phyloP scores from a whole-genome alignment of 2,329 filamentous ascomycete genomes.

The Orbilia blumenaviensis region DNA sequence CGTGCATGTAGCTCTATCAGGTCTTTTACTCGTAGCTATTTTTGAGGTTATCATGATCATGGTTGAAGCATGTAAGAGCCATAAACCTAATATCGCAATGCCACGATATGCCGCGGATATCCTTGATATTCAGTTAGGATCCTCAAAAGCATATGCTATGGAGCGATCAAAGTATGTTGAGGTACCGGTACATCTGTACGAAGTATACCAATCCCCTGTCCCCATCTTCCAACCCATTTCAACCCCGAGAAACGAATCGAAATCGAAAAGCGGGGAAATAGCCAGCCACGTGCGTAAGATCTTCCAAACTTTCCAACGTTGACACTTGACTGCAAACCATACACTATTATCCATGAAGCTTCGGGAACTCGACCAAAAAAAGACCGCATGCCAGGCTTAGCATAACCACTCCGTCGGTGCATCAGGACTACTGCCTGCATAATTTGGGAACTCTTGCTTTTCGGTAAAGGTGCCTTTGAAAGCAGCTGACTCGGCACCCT shows the following conservation, averaged over 20 bases:
- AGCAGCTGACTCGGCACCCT: constrained; percentile 49
- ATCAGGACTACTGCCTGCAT: constrained; percentile 49
- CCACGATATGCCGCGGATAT: constrained; percentile 25
- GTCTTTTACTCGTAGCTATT: neutral
- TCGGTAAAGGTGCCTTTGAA: constrained; percentile 50
- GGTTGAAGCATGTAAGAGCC: neutral
- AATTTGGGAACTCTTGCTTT: constrained; percentile 37
- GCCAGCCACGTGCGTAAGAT: constrained; percentile 46
- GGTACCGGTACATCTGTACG: constrained; percentile 44
- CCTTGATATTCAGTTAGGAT: constrained; percentile 3
- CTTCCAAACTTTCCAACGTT: constrained; percentile 20
- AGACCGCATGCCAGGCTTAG: constrained; percentile 46
- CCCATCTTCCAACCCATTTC: constrained; percentile 4
- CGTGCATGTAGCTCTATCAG: constrained; percentile 46
- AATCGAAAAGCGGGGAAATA: constrained; percentile 51
- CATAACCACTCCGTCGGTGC: constrained; percentile 53
- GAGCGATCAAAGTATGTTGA: constrained; percentile 18
- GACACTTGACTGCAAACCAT: constrained; percentile 2
- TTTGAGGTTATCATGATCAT: neutral
- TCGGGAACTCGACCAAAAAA: constrained; percentile 32
- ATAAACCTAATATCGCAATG: constrained; percentile 18
- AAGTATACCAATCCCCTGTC: neutral
- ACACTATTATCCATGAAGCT: constrained; percentile 8
- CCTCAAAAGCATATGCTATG: neutral
- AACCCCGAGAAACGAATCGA: constrained; percentile 24